Conservation (phyloP, 2,329 filamentous ascomycete genomes). For the Drechslerella coelobrocha region DNA sequence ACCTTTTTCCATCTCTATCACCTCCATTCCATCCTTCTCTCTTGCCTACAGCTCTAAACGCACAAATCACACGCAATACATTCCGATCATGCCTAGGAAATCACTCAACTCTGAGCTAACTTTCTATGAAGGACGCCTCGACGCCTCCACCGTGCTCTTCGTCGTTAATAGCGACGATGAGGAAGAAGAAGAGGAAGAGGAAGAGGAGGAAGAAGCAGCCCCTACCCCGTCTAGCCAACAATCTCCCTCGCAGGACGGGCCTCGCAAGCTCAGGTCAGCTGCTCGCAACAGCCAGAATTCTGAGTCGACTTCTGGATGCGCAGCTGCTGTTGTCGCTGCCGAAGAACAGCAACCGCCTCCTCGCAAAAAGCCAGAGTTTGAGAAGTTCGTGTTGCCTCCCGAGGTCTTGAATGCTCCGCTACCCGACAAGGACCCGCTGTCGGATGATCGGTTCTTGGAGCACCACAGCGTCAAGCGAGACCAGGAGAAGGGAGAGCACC, state of each 20-base stretch:
- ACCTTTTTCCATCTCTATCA: too few relatives aligned
- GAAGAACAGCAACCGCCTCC: not conserved
- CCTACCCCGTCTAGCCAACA: not conserved
- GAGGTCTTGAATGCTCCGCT: constrained; percentile 19
- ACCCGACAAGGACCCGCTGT: constrained; percentile 21
- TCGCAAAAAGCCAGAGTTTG: constrained; percentile 1
- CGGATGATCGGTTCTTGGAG: constrained; percentile 30
- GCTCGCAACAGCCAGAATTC: constrained; percentile 1
- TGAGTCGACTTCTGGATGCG: not conserved
- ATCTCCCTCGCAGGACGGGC: not conserved
- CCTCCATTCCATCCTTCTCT: not conserved
- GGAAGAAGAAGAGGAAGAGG: not conserved
- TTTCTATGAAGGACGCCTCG: constrained; percentile 2
- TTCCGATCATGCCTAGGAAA: not conserved
- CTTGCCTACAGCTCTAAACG: not conserved
- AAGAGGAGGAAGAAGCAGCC: constrained; percentile 17
- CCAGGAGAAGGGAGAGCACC: constrained; percentile 16
- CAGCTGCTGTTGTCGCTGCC: not conserved
- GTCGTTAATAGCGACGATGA: not conserved
- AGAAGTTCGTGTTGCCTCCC: constrained; percentile 26
- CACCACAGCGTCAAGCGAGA: constrained; percentile 17
- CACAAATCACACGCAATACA: not conserved
- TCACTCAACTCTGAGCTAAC: not conserved
- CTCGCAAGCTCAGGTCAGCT: constrained; percentile 24
- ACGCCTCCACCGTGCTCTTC: not conserved